Percentiles rank a stretch among this genome's conserved stretches.
These are phyloP conservation scores for Sphenostylis stenocarpa DNA, from an alignment of 306 rosid genomes.

Conservation along the genomic window DNA sequence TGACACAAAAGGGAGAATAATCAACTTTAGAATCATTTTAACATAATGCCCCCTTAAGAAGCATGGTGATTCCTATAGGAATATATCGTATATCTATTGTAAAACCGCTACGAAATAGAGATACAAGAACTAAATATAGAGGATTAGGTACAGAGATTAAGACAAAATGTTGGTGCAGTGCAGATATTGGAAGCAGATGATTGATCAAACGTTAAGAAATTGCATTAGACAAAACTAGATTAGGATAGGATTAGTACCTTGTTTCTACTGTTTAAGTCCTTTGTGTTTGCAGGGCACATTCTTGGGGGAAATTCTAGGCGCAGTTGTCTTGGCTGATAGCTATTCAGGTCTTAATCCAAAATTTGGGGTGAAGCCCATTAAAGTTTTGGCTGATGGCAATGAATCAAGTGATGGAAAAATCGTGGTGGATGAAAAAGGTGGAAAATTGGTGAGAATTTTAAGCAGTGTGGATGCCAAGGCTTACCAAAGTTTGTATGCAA, in stretches of 20 bases:
- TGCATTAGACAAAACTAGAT: neutral
- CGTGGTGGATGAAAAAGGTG: conserved; percentile 48
- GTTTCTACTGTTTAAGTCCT: neutral
- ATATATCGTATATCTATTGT: too few species aligned
- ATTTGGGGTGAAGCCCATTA: conserved; percentile 47
- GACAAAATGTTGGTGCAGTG: too few species aligned
- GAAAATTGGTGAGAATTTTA: conserved; percentile 62
- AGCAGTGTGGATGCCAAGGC: conserved; percentile 40
- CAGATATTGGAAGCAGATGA: too few species aligned
- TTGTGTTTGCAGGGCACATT: conserved; percentile 59
- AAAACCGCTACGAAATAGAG: too few species aligned
- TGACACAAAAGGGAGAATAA: conserved; percentile 14
- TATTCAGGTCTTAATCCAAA: conserved; percentile 37
- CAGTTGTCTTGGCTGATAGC: conserved; percentile 50
- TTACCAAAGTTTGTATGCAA: conserved; percentile 50
- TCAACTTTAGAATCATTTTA: neutral
- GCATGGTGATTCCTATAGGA: too few species aligned
- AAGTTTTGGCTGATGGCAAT: conserved; percentile 54
- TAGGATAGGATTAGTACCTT: neutral
- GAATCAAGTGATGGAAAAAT: conserved; percentile 73
- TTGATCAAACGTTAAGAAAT: too few species aligned
- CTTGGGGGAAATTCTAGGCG: conserved; percentile 78
- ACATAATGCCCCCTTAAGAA: neutral
- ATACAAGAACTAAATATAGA: too few species aligned
- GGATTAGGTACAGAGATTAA: too few species aligned